Conservation (phyloP, 2,329 filamentous ascomycete genomes). For the Alternaria conjuncta region DNA sequence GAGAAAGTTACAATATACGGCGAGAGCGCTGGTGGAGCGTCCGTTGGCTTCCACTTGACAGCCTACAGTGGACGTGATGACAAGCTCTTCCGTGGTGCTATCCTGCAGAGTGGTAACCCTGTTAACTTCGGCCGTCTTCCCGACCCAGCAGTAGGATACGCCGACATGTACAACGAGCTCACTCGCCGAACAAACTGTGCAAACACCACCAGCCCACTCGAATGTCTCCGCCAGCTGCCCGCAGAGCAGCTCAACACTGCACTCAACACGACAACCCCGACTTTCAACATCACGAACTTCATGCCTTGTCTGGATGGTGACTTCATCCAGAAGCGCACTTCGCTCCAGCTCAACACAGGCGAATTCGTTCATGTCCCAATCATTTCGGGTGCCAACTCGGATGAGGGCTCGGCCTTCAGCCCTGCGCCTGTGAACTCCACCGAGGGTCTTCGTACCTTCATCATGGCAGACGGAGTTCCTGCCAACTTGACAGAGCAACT, state of each 20-base stretch:
- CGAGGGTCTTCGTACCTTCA: conserved; percentile 58
- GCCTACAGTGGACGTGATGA: conserved; percentile 58
- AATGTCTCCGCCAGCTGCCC: conserved; percentile 63
- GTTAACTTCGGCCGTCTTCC: conserved; percentile 33
- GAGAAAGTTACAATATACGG: conserved; percentile 55
- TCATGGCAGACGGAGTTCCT: conserved; percentile 35
- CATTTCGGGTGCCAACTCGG: conserved; percentile 68
- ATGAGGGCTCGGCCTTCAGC: conserved; percentile 68
- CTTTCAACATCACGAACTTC: conserved; percentile 38
- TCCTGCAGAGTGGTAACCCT: conserved; percentile 54
- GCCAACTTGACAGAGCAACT: conserved; percentile 29
- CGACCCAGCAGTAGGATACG: conserved; percentile 24
- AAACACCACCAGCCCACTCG: conserved; percentile 30
- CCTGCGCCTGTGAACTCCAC: conserved; percentile 62
- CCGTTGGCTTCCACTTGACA: conserved; percentile 54
- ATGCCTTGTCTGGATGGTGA: conserved; percentile 62
- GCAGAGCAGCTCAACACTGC: conserved; percentile 64
- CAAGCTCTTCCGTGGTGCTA: conserved; percentile 55
- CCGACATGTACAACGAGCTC: conserved; percentile 29
- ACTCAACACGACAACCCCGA: conserved; percentile 54
- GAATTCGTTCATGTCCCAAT: conserved; percentile 70
- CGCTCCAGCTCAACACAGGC: conserved; percentile 62
- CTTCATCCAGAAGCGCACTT: conserved; percentile 60
- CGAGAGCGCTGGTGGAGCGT: conserved; percentile 53
- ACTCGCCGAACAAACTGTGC: conserved; percentile 32